Base-by-base conservation (phyloP, 495 filamentous ascomycete genomes). In the Lindgomyces ingoldianus region DNA sequence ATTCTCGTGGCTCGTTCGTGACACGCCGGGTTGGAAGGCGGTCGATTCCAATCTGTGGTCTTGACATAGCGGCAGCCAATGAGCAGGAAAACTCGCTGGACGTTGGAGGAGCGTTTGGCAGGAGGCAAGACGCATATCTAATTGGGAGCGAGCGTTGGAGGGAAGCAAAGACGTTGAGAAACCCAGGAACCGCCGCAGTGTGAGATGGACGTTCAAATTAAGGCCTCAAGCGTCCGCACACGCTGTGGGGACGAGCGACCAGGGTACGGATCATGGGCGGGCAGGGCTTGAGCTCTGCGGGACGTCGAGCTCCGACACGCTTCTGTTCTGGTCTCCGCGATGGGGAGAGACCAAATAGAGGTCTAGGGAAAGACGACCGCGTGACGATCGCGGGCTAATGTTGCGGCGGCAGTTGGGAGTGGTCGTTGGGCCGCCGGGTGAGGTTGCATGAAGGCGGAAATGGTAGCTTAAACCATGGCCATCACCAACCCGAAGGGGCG, bases 11-110 rank as follows among this genome's bases (percentile, higher is more conserved):
- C 71, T 92, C 89, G 71, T 84, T 84, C 78, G 83, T 86, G 76
- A 84, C 79, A 47, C 89, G 86, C 55, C 90, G 85, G 30, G 85
- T 81, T 41, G 89, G 87, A 67, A 95, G 78, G 68, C 90, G 85
- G 76, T 91, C 89, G 75, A 94, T 94, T 75, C 89, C 89, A 73
- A 93, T 85, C 81, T 91, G 89, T 26, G 89, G 87, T 67, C 90
- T 84, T 66, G 87, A 85, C 83, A 89, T 87, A 69, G 46, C 29
- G 49, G 41, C 25, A 29, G 39, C 57, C 57, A 51, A n/a, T 29
- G 44, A 30, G 55, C 77, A 53, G 53, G 42, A 53, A 44, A 57
- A 30, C 54, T 57, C 49, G 67, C 50, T 21, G 22, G 63, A 59
- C 46, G 57, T 55, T 46, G 24, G 46, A 58, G 45, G 8, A 39